Evolutionary conservation across 331 rosid species (phyloP), one percentile per base, ranked within the genome.

Genomic region (Malus hybrid): DNA sequence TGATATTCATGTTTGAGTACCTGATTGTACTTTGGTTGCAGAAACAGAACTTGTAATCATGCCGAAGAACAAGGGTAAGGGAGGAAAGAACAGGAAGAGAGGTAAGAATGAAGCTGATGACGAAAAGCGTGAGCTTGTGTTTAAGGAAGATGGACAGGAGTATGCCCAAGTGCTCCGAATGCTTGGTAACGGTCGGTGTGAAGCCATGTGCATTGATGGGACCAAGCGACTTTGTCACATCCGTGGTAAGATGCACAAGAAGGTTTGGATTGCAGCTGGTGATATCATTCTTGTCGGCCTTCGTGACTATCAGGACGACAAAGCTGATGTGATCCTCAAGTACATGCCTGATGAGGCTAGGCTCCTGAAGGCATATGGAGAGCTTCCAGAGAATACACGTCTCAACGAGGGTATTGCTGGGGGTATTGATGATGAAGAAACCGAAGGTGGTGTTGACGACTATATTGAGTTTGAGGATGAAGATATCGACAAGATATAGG

Each of bases 311-410:
- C 88, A 84, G 76, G 88, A 84, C 7, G 88, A 81, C 80, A 81
- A 85, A 65, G 85, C 85, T 48, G 88, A 85, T 75, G 85, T 85
- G 74, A 85, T 85, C 76, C 88, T 81, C 65, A 85, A 81, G 81
- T 85, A 78, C 85, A 85, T 81, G 88, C 83, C 88, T 10, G 84
- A 85, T 36, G 88, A 85, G 69, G 88, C 84, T 11, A 85, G 90
- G 81, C 90, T 87, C 44, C 82, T 82, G 68, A 84, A 87, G 86
- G 88, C 88, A 1, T 87, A 87, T 59, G 76, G 87, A 5, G 91
- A 87, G 77, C 85, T 87, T 63, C 91, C 91, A 3, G 91, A 87
- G 56, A 80, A 61, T 64, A 80, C 77, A 1, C 80, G 85, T 20
- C 88, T 87, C 50, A 82, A 85, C 7, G 88, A 85, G 80, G 91